phyloP scores from a whole-genome alignment of 371 early-diverging fungal genomes.

The Phascolomyces articulosus region DNA sequence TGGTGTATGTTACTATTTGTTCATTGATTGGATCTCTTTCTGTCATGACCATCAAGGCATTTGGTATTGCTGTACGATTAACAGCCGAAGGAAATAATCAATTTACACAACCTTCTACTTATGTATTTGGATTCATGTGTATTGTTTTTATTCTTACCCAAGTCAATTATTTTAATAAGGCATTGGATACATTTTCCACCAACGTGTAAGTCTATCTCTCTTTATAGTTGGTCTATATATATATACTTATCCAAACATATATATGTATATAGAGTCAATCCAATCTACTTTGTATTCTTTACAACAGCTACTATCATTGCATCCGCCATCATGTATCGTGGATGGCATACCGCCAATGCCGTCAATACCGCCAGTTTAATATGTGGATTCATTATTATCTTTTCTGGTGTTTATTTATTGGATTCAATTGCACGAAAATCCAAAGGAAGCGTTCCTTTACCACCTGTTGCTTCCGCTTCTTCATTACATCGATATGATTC shows the following conservation, averaged over 20 bases:
- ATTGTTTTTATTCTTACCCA: slow-evolving; percentile 79
- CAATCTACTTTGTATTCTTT: slow-evolving; percentile 89
- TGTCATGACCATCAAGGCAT: slow-evolving; percentile 88
- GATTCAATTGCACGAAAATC: slow-evolving; percentile 21
- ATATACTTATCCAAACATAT: neutral
- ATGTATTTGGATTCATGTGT: slow-evolving; percentile 80
- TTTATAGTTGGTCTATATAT: no score
- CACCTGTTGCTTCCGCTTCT: slow-evolving; percentile 7
- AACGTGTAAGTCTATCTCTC: slow-evolving; percentile 59
- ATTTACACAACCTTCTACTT: slow-evolving; percentile 82
- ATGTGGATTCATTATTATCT: slow-evolving; percentile 85
- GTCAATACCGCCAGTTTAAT: slow-evolving; percentile 78
- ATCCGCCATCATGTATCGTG: slow-evolving; percentile 82
- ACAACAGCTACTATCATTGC: slow-evolving; percentile 88
- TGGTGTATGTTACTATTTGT: slow-evolving; percentile 87
- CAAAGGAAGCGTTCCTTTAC: slow-evolving; percentile 4
- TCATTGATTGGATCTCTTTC: slow-evolving; percentile 85
- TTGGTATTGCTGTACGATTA: slow-evolving; percentile 87
- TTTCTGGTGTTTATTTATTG: slow-evolving; percentile 83
- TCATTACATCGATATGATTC: slow-evolving; percentile 15
- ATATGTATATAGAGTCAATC: slow-evolving; percentile 59
- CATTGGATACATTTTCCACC: slow-evolving; percentile 87
- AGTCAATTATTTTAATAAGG: slow-evolving; percentile 97
- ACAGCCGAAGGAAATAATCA: slow-evolving; percentile 89
- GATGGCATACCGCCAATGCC: slow-evolving; percentile 69